Evolutionary conservation across 257 asterid genomes (phyloP).

Genomic region (Nicotiana noctiflora): DNA sequence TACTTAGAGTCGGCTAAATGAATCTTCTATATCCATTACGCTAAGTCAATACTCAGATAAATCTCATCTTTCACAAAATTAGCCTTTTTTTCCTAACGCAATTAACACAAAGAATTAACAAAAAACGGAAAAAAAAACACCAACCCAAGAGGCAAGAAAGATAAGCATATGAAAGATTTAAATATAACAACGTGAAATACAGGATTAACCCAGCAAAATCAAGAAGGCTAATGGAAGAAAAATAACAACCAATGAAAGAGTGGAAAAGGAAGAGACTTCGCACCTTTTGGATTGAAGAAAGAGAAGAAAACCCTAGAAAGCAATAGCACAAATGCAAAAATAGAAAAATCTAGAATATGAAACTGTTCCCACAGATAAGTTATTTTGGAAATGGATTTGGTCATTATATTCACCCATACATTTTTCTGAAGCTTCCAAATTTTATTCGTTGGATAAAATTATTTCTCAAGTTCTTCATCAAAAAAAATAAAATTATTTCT

Average conservation of each 20-base stretch:
- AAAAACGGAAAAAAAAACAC: not conserved
- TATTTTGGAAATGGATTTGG: not conserved
- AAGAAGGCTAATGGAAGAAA: conserved; percentile 1
- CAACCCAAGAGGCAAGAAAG: not conserved
- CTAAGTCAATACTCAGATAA: conserved; percentile 4
- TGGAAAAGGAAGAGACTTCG: not conserved
- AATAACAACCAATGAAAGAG: not conserved
- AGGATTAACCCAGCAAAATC: not conserved
- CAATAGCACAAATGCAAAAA: not conserved
- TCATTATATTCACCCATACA: not conserved
- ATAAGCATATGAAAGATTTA: not conserved
- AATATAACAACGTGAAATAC: not conserved
- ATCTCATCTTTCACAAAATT: conserved; percentile 8
- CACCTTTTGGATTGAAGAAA: not conserved
- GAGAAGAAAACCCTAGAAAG: conserved; percentile 3
- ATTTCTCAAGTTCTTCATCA: not conserved
- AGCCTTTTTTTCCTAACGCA: not conserved
- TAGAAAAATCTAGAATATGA: not conserved
- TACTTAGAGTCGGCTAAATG: not conserved
- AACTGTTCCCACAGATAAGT: not conserved
- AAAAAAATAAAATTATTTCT: too few relatives aligned
- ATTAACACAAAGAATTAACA: not conserved
- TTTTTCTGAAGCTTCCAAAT: not conserved
- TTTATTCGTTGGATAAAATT: not conserved
- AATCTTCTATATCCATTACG: not conserved